Evolutionary conservation across 768 basidiomycete genomes (phyloP), one percentile per base, ranked within the genome.

Genomic region (Suillus luteus): DNA sequence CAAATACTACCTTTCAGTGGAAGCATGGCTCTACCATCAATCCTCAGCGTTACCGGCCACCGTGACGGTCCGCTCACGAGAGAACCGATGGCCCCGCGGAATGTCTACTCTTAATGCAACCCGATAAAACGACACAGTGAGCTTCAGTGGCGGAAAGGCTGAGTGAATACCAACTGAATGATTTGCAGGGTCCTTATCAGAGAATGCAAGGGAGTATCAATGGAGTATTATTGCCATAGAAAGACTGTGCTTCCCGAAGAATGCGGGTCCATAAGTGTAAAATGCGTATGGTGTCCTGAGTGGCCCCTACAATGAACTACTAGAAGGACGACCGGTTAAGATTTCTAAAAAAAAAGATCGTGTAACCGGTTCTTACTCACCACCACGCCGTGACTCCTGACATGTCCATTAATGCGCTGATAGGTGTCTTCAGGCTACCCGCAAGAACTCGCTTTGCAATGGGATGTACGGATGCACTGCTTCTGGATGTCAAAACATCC

Each of bases 361-460:
- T 35, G 52, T 54, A 54, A 19, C 52, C 52, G 33, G 52, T 54
- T 35, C 52, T 52, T 54, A 54, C 52, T 54, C 31, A 54, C 52
- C 31, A 54, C 52, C 19, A 54, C 33, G 19, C 33, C 52, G 10
- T 33, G 52, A 33, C 9, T n/a, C n/a, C 49, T 31, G 31, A 19
- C 52, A 54, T 52, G 11, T 54, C 31, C 31, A 33, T 19, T 33
- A 10, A 52, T 49, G 8, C 5, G 17, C 31, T 33, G 27, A 54
- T 54, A 33, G 52, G 52, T 19, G 9, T 51, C 31, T 54, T 11
- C 31, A 54, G 52, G 52, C 31, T 40, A 27, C 2, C 60, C 35
- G n/a, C 37, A 31, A 52, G 7, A 54, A 54, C 6, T 24, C n/a
- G 33, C 5, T 19, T 52, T 44, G 33, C 33, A 35, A 35, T 35